Conservation (phyloP, 208 protist genomes). For the Strigomonas galati region DNA sequence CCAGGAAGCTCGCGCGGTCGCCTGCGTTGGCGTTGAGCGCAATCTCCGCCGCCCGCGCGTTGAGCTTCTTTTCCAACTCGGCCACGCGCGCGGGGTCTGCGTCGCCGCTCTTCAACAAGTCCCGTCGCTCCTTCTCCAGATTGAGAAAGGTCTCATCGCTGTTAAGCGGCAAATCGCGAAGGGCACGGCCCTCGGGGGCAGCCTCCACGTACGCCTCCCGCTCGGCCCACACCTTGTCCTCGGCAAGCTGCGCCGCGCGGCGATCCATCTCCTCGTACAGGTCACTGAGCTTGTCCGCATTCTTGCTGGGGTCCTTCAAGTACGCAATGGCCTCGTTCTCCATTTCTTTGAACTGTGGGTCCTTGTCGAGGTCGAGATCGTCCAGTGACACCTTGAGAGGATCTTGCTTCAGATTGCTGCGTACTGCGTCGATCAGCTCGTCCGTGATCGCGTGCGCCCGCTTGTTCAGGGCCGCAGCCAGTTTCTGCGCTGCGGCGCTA, state of each 20-base stretch:
- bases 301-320: slow-evolving; percentile 28
- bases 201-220: slow-evolving; percentile 32
- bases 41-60: slow-evolving; percentile 41
- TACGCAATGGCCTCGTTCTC: slow-evolving; percentile 27
- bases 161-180: slow-evolving; percentile 43
- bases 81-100: slow-evolving; percentile 17
- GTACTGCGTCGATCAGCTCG: slow-evolving; percentile 14
- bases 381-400: slow-evolving; percentile 29
- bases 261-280: slow-evolving; percentile 36
- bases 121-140: slow-evolving; percentile 31
- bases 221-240: slow-evolving; percentile 38
- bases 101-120: slow-evolving; percentile 21
- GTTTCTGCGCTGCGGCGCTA: slow-evolving; percentile 6
- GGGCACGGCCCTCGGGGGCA: slow-evolving; percentile 34
- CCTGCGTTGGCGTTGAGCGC: slow-evolving; percentile 39
- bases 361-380: slow-evolving; percentile 40
- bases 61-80: slow-evolving; percentile 34
- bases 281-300: slow-evolving; percentile 19
- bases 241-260: slow-evolving; percentile 41
- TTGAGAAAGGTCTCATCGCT: slow-evolving; percentile 31
- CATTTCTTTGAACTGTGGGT: slow-evolving; percentile 31
- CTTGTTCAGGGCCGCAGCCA: slow-evolving; percentile 26
- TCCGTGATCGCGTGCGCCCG: slow-evolving; percentile 32
- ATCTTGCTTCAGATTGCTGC: slow-evolving; percentile 21
- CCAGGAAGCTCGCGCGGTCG: slow-evolving; percentile 38